Evolutionary conservation across 495 filamentous ascomycete species (phyloP), one percentile per base, ranked within the genome.

Genomic region (Aspergillus bridgeri): DNA sequence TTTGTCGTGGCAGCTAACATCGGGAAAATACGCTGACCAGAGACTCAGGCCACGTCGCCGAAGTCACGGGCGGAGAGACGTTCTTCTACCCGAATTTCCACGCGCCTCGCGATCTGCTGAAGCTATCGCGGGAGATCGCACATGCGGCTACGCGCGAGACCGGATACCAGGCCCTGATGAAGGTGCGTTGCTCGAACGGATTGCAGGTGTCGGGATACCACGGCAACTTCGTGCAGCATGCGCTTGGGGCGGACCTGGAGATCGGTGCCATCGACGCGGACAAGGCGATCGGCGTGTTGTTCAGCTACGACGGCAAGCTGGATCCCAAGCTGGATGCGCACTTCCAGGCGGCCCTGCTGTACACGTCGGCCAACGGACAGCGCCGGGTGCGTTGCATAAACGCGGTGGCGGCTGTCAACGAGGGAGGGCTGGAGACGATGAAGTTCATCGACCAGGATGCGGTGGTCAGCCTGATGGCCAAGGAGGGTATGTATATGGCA

Each of bases 61-160:
- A 66, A 24, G 70, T 88, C 8, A 96, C 89, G 3, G 94, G 95
- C 56, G 94, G 94, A 47, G 95, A 98, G 70, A 89, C 83, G 0
- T 98, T 89, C 74, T 96, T 94, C 77, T 99, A 96, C 62, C 91
- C 94, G 18, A 98, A 96, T 66, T 99, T 95, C 77, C 85, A 96
- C 56, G 84, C 86, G 13, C 89, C 89, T 5, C 83, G 94, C 15
- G 94, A 99, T 68, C 82, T 85, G 29, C 77, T 87, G 56, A 94
- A 92, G 74, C 77, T 98, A n/a, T 86, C 83, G 3, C 80, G 88
- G 43, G 94, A 99, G 71, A 81, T 99, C 61, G 82, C 85, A 54
- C 94, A 97, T 65, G 86, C 89, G 6, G 84, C 96, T n/a, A 91
- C 85, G 2, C 80, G 94, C 57, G 92, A 97, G 68, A 96, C 93